Percentiles rank a stretch among this genome's conserved stretches.
phyloP scores from a whole-genome alignment of 2,329 filamentous ascomycete genomes.

The Botrytis aclada region DNA sequence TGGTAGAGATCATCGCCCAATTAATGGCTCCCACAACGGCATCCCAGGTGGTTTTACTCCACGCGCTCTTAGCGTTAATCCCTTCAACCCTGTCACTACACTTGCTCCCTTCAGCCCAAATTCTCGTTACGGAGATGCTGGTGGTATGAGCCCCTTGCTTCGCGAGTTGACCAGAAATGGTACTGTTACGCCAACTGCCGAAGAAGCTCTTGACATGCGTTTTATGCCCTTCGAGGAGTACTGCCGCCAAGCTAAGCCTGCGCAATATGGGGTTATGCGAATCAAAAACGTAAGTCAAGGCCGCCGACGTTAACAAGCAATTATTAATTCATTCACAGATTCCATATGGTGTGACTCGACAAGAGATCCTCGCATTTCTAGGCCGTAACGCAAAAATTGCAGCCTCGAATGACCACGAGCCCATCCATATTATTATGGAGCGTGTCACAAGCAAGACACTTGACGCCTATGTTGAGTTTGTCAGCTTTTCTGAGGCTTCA shows the following conservation, averaged over 20 bases:
- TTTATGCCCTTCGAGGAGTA: conserved; percentile 40
- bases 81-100: conserved; percentile 14
- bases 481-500: conserved; percentile 51
- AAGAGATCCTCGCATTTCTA: conserved; percentile 57
- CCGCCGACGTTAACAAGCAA: not conserved
- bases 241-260: conserved; percentile 32
- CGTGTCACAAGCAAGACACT: conserved; percentile 60
- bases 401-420: conserved; percentile 50
- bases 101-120: conserved; percentile 16
- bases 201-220: conserved; percentile 31
- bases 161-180: conserved; percentile 28
- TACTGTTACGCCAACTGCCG: conserved; percentile 28
- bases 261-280: conserved; percentile 38
- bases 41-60: not conserved
- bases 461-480: conserved; percentile 59
- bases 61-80: conserved; percentile 20
- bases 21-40: not conserved
- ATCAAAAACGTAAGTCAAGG: conserved; percentile 39
- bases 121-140: conserved; percentile 3
- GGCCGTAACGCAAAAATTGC: conserved; percentile 56
- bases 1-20: not conserved
- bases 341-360: conserved; percentile 51
- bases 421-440: conserved; percentile 63
- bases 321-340: conserved; percentile 44
- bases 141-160: conserved; percentile 25